These are phyloP conservation scores for Bipolaris victoriae DNA, from an alignment of 2,329 filamentous ascomycete species.

Conservation along the genomic window DNA sequence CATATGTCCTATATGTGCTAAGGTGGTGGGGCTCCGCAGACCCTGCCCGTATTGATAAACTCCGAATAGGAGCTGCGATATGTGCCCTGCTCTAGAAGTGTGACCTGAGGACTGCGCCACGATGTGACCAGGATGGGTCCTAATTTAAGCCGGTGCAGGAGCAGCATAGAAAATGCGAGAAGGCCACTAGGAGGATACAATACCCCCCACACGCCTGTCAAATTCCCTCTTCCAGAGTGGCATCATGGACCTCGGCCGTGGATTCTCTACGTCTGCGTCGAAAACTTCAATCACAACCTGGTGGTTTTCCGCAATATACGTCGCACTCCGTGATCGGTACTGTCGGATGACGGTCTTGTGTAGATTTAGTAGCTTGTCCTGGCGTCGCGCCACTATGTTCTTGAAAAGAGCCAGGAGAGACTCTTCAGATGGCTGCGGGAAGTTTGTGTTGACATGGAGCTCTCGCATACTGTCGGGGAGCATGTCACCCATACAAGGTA, in stretches of 20 bases:
- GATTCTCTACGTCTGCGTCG: slow-evolving; percentile 16
- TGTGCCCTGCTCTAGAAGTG: not conserved
- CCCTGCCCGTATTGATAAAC: not conserved
- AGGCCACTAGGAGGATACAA: slow-evolving; percentile 17
- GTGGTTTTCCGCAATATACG: slow-evolving; percentile 22
- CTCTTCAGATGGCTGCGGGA: slow-evolving; percentile 28
- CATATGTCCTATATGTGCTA: no score
- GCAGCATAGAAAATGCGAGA: not conserved
- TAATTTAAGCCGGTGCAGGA: not conserved
- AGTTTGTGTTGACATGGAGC: slow-evolving; percentile 41
- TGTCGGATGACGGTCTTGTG: slow-evolving; percentile 35
- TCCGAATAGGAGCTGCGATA: not conserved
- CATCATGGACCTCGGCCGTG: slow-evolving; percentile 35
- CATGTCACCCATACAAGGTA: slow-evolving; percentile 46
- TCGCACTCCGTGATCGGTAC: slow-evolving; percentile 26
- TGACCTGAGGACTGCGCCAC: not conserved
- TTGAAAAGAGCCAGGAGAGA: slow-evolving; percentile 37
- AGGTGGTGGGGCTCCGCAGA: not conserved
- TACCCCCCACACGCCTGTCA: slow-evolving; percentile 28
- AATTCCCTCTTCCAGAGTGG: slow-evolving; percentile 45
- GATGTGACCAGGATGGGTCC: not conserved
- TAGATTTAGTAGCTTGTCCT: slow-evolving; percentile 25
- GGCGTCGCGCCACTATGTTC: slow-evolving; percentile 34
- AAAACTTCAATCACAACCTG: slow-evolving; percentile 33
- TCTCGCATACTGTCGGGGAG: slow-evolving; percentile 37